These are phyloP conservation scores for Diphasiastrum complanatum DNA, from an alignment of 83 land plant genomes.

Conservation along the genomic window DNA sequence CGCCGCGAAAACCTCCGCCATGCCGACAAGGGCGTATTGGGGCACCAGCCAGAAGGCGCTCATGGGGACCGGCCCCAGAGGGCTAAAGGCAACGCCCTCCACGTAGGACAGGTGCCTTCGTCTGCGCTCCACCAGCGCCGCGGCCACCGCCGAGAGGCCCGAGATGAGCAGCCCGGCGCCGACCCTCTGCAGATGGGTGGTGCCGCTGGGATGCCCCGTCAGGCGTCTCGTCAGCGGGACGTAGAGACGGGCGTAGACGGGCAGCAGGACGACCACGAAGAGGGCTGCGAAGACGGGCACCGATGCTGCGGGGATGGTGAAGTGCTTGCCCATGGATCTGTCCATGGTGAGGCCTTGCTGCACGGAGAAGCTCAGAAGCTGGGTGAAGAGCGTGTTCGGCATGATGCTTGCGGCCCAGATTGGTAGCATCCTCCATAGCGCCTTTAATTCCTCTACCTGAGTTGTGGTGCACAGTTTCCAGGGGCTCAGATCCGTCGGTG, in stretches of 20 bases:
- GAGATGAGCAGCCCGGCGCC: slow-evolving; percentile 41
- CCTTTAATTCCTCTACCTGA: slow-evolving; percentile 50
- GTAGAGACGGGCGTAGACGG: slow-evolving; percentile 32
- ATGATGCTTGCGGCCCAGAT: slow-evolving; percentile 40
- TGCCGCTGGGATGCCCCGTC: slow-evolving; percentile 42
- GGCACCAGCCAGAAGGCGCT: slow-evolving; percentile 68
- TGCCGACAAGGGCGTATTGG: slow-evolving; percentile 47
- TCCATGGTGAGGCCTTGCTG: slow-evolving; percentile 46
- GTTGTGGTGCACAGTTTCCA: slow-evolving; percentile 51
- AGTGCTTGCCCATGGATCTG: slow-evolving; percentile 25
- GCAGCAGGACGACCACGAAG: slow-evolving; percentile 39
- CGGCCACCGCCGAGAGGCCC: slow-evolving; percentile 42
- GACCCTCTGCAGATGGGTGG: slow-evolving; percentile 45
- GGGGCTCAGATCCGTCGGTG: slow-evolving; percentile 19
- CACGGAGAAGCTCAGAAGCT: slow-evolving; percentile 37
- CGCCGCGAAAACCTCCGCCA: slow-evolving; percentile 40
- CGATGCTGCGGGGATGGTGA: slow-evolving; percentile 42
- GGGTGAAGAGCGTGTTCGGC: slow-evolving; percentile 32
- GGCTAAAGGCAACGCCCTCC: slow-evolving; percentile 24
- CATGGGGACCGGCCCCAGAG: slow-evolving; percentile 35
- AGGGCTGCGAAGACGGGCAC: slow-evolving; percentile 29
- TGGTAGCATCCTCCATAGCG: slow-evolving; percentile 36
- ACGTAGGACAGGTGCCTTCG: slow-evolving; percentile 38
- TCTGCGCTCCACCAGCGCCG: slow-evolving; percentile 53
- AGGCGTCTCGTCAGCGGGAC: slow-evolving; percentile 44